These are phyloP conservation scores for Komagataella ulmi DNA, from an alignment of 805 yeast species.

Conservation along the genomic window DNA sequence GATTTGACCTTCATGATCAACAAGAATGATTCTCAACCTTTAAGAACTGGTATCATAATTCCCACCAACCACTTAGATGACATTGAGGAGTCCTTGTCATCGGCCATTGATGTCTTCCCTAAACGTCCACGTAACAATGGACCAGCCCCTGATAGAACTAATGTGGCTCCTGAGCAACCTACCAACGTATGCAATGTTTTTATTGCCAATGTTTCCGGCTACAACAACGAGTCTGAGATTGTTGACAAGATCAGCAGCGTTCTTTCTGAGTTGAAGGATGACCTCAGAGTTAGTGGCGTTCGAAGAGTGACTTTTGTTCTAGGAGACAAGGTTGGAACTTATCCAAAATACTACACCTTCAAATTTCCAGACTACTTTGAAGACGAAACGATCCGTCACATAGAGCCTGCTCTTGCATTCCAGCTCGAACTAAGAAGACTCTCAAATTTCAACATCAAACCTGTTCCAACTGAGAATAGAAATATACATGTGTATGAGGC, in stretches of 20 bases:
- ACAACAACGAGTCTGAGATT: slow-evolving; percentile 55
- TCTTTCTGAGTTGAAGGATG: slow-evolving; percentile 56
- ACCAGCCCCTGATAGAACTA: slow-evolving; percentile 14
- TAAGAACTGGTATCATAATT: slow-evolving; percentile 76
- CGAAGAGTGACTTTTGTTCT: slow-evolving; percentile 91
- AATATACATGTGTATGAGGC: slow-evolving; percentile 97
- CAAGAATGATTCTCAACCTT: slow-evolving; percentile 46
- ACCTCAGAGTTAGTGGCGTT: slow-evolving; percentile 54
- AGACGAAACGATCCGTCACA: slow-evolving; percentile 91
- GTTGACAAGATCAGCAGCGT: slow-evolving; percentile 49
- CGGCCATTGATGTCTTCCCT: slow-evolving; percentile 65
- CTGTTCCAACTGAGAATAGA: slow-evolving; percentile 91
- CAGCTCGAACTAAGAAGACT: slow-evolving; percentile 91
- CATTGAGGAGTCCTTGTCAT: slow-evolving; percentile 65
- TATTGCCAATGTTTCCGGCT: slow-evolving; percentile 63
- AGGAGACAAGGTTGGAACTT: slow-evolving; percentile 71
- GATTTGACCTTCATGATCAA: slow-evolving; percentile 81
- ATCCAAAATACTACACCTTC: slow-evolving; percentile 94
- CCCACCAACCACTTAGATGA: slow-evolving; percentile 81
- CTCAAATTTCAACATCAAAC: slow-evolving; percentile 89
- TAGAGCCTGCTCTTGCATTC: slow-evolving; percentile 96
- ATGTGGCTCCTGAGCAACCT: slow-evolving; percentile 21
- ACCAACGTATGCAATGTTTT: slow-evolving; percentile 78
- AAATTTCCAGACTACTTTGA: slow-evolving; percentile 78
- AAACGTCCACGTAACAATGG: slow-evolving; percentile 17